Base-by-base conservation (phyloP, 768 basidiomycete genomes). In the Trametes meyenii region DNA sequence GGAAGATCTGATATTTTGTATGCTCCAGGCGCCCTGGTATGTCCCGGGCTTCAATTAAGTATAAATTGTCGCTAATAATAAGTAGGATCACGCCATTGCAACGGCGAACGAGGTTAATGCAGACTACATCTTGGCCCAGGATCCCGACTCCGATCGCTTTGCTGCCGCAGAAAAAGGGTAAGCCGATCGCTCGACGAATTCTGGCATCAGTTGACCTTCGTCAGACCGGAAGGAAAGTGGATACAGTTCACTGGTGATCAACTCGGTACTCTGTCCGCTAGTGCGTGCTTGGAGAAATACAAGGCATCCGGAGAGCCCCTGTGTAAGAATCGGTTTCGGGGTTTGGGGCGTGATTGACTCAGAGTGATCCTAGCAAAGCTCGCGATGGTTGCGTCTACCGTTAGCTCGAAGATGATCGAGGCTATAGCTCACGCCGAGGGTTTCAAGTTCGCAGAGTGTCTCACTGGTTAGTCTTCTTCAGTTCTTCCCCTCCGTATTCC, bases 331-430 rank as follows among this genome's bases (percentile, higher is more conserved):
- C 6, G 26, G 5, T 33, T 14, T n/a, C 16, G 10, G 1, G 33
- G 10, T 19, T 38, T 12, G 10, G 14, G 16, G 13, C 5, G 21
- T 49, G 40, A 24, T 16, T 23, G 5, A 21, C 11, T 16, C 36
- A 8, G 35, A 17, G 21, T 40, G 5, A n/a, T 0, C 19, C 19
- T 46, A 75, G 82, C 83, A 5, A 87, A 85, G 66, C 76, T 94
- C 6, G 92, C 88, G 2, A 90, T 96, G 85, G 87, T 94, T 6
- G 92, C 90, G 5, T 94, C 93, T 1, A 91, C 92, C 5, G 94
- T 96, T 16, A 94, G 92, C 70, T 94, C 91, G 14, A 94, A 92
- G 74, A 92, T 96, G 92, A 75, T 95, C 7, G 86, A 88, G 68
- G 77, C 83, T 2, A 90, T 96, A 78, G 92, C 93, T 0, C 69